Percentiles rank a stretch among this genome's conserved stretches.
Conservation (phyloP, 805 yeast species). For the Debaryomyces castellii region DNA sequence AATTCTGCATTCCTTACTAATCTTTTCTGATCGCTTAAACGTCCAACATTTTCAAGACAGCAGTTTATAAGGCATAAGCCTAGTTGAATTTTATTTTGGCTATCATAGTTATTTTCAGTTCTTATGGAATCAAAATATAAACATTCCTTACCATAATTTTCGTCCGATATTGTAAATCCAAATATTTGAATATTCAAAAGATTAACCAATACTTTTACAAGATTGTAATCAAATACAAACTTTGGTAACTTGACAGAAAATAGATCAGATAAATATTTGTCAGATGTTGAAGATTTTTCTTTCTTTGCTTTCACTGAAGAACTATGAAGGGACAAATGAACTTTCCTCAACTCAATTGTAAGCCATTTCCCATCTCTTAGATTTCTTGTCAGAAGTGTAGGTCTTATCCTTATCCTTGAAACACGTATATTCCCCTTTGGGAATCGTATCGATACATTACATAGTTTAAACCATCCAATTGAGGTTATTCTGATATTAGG, state of each 20-base stretch:
- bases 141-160: not conserved
- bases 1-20: conserved; percentile 27
- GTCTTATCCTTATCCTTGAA: conserved; percentile 16
- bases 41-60: conserved; percentile 11
- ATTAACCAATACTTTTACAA: conserved; percentile 20
- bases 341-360: conserved; percentile 22
- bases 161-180: conserved; percentile 11
- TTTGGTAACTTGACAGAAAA: conserved; percentile 18
- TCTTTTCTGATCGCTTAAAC: conserved; percentile 1
- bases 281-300: not conserved
- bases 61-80: conserved; percentile 21
- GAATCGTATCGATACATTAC: conserved; percentile 21
- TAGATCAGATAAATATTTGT: not conserved
- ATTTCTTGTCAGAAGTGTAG: conserved; percentile 20
- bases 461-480: conserved; percentile 30
- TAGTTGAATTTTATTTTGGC: conserved; percentile 14
- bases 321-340: conserved; percentile 7
- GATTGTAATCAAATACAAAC: conserved; percentile 16
- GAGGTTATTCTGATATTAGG: conserved; percentile 27
- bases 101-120: conserved; percentile 14
- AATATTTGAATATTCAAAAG: conserved; percentile 24
- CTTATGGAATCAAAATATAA: conserved; percentile 19
- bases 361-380: not conserved
- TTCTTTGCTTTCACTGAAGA: not conserved
- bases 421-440: conserved; percentile 14